Base-by-base conservation (phyloP, 2,329 filamentous ascomycete species). In the Beauveria medogensis region DNA sequence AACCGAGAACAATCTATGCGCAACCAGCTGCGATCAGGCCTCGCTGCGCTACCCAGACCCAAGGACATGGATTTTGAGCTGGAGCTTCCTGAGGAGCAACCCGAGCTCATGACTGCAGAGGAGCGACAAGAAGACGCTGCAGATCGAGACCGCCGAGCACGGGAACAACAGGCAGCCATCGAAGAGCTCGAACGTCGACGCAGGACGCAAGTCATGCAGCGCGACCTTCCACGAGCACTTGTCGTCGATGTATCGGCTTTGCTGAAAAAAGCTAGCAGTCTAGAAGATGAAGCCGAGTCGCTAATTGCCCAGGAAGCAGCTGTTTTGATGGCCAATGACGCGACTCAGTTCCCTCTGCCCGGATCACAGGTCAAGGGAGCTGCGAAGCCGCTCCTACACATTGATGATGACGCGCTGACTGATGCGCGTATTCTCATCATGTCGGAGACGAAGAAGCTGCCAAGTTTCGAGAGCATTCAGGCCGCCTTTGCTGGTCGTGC, bases 41-140 rank as follows among this genome's bases (percentile, higher is more conserved):
- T 99, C n/a, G 83, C 91, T 5, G 86, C 90, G 24, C 80, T 99
- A 18, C 94, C 94, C 1, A 95, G 90, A 69, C 94, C 94, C 0
- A 97, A 96, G 70, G 91, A 96, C 69, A 89, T 86, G 0, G 92
- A 97, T 66, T 97, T 91, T 88, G 94, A 97, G 67, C 84, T 97
- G 51, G 93, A 97, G 71, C 77, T 96, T 40, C 93, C 93, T 0
- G 91, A 95, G 46, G 92, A 96, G 65, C 81, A 89, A 64, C 78
- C 83, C 63, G 90, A 94, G 66, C 73, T 64, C 28, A 67, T 69
- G n/a, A 67, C 70, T 2, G 75, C 75, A 5, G 77, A 81, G 26
- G 79, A 84, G 58, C 68, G 81, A 12, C 82, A 83, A 59, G 81
- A 83, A 66, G 80, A 82, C 65, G 78, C 80, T 5, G 91, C 90